phyloP scores from a whole-genome alignment of 768 basidiomycete genomes.

The Termitomyces heimii region DNA sequence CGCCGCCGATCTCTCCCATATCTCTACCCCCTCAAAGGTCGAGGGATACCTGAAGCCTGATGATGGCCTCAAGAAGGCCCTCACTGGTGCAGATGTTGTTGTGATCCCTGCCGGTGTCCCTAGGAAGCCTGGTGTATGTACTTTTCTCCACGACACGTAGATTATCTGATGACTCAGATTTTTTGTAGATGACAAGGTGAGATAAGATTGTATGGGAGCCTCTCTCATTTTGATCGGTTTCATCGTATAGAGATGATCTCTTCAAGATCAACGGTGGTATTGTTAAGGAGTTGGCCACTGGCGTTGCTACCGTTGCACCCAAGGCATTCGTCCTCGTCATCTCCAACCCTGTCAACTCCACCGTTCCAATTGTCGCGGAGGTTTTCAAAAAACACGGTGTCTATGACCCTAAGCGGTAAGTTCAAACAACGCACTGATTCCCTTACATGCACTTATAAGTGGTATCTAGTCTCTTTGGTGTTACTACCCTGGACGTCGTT shows the following conservation, averaged over 20 bases:
- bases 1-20: conserved; percentile 91
- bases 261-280: conserved; percentile 99
- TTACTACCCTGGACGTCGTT: conserved; percentile 96
- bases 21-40: conserved; percentile 83
- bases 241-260: conserved; percentile 69
- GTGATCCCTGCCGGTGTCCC: conserved; percentile 97
- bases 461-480: conserved; percentile 79
- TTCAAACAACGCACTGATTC: background rate
- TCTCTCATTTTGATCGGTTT: conserved; percentile 10
- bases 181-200: conserved; percentile 49
- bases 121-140: conserved; percentile 84
- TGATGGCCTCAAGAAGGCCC: conserved; percentile 75
- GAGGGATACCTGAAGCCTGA: conserved; percentile 75
- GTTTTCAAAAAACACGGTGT: conserved; percentile 90
- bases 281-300: conserved; percentile 87
- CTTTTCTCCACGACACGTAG: background rate
- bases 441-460: too few species aligned
- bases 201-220: conserved; percentile 7
- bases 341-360: conserved; percentile 99
- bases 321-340: conserved; percentile 95
- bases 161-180: conserved; percentile 4
- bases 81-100: conserved; percentile 84
- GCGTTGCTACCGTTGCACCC: conserved; percentile 76
- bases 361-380: conserved; percentile 94
- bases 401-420: conserved; percentile 87